Conservation (phyloP, 441 rosid genomes). For the California macrophylla region DNA sequence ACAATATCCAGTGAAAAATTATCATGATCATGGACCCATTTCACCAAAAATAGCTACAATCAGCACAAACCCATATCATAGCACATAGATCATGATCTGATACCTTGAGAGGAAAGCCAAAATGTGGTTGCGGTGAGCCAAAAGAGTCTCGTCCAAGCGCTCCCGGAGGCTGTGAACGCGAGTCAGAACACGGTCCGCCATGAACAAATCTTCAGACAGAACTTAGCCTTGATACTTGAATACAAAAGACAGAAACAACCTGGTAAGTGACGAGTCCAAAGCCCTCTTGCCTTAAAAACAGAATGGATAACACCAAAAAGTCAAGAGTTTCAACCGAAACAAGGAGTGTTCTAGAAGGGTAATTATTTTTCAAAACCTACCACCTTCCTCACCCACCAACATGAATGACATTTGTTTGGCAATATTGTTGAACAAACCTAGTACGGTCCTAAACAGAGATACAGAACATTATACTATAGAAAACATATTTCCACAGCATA, state of each 20-base stretch:
- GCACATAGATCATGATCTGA: too few species aligned
- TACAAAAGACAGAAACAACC: not conserved
- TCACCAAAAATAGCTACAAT: not conserved
- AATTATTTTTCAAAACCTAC: not conserved
- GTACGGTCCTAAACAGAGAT: not conserved
- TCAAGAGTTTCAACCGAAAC: not conserved
- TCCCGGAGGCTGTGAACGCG: slow-evolving; percentile 87
- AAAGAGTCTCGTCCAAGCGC: slow-evolving; percentile 77
- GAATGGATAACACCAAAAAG: not conserved
- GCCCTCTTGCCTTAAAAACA: not conserved
- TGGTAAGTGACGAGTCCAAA: not conserved
- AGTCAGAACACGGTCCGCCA: slow-evolving; percentile 55
- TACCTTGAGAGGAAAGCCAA: slow-evolving; percentile 83
- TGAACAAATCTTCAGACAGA: slow-evolving; percentile 11
- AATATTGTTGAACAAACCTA: not conserved
- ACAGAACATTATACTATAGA: not conserved
- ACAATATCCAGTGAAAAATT: not conserved
- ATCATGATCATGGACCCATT: not conserved
- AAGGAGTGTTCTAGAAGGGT: not conserved
- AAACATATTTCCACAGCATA: too few species aligned
- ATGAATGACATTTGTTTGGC: not conserved
- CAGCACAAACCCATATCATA: too few species aligned
- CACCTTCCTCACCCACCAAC: not conserved
- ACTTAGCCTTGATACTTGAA: not conserved
- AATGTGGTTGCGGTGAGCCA: slow-evolving; percentile 65